A percentile compares a stretch with the other conserved stretches of the same genome.
phyloP scores from a whole-genome alignment of 306 rosid genomes.

The Senna tora region DNA sequence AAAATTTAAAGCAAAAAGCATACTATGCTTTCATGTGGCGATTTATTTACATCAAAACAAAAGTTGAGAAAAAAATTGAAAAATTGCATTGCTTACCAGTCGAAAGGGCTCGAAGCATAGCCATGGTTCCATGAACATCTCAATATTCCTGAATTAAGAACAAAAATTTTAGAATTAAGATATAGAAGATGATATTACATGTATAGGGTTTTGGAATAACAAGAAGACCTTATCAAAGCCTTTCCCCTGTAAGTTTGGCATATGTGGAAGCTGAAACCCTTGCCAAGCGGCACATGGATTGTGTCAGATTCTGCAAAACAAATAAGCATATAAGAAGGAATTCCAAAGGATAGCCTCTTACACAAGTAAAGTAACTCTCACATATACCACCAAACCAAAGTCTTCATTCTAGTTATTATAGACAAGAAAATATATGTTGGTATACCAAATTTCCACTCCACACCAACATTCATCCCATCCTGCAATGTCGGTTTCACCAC shows the following conservation, averaged over 20 bases:
- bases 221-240: conserved; percentile 65
- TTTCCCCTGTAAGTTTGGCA: conserved; percentile 60
- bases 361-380: background rate
- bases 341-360: conserved; percentile 3
- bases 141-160: conserved; percentile 44
- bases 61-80: background rate
- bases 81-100: conserved; percentile 30
- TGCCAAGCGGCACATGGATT: conserved; percentile 50
- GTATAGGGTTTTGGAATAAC: conserved; percentile 12
- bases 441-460: conserved; percentile 74
- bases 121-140: conserved; percentile 52
- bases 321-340: background rate
- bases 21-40: background rate
- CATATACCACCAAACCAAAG: background rate
- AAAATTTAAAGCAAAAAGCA: background rate
- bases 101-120: conserved; percentile 41
- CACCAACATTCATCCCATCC: conserved; percentile 65
- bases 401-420: conserved; percentile 1
- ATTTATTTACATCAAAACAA: background rate
- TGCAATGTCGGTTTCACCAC: conserved; percentile 54
- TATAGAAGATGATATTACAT: too few species aligned
- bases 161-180: background rate
- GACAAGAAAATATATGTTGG: background rate
- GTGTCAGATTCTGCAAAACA: conserved; percentile 55
- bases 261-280: conserved; percentile 63